Base-by-base conservation (phyloP, 345 rosid genomes). In the Salix exigua region DNA sequence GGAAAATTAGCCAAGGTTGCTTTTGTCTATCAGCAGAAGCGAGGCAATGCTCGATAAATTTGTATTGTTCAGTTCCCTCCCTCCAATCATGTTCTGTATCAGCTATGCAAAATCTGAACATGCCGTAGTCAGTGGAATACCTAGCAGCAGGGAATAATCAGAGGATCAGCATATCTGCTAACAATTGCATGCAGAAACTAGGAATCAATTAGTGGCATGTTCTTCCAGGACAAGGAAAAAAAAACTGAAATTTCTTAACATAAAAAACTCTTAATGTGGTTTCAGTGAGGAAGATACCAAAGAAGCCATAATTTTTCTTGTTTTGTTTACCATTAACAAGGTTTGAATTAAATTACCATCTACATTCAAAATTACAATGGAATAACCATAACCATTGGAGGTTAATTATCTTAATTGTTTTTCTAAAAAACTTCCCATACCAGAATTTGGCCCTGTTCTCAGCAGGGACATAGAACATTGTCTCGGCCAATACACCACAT, bases 71-170 rank as follows among this genome's bases (percentile, higher is more conserved):
- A 0, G 94, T 87, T 70, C 94, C 97, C 76, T 89, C 90, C 74
- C 91, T 87, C 94, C 97, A 90, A 78, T 90, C 93, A 25, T 87
- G 92, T 68, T 92, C 97, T 9, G 91, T 89, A 68, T 90, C 94
- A 28, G 89, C 93, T 51, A 92, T 79, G 71, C 97, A 92, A 84
- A 92, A 92, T 10, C 86, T 81, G 76, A 92, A 92, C 94, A 90
- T 92, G 73, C 97, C 97, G 23, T 88, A 92, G 82, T 92, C 94
- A 19, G 91, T 89, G 5, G 89, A 85, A 75, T 92, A 92, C 90
- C 91, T 88, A 72, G 40, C 64, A 6, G 51, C 40, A 74, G 33
- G 63, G 64, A 38, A 74, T 35, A 38, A 74, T 35, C 25, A 62
- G 61, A 53, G 61, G 25, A 53, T 53, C 25, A 53, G 61, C 23